A percentile compares a stretch with the other conserved stretches of the same genome.
Conservation (phyloP, 306 rosid species). For the Quercus gilva region DNA sequence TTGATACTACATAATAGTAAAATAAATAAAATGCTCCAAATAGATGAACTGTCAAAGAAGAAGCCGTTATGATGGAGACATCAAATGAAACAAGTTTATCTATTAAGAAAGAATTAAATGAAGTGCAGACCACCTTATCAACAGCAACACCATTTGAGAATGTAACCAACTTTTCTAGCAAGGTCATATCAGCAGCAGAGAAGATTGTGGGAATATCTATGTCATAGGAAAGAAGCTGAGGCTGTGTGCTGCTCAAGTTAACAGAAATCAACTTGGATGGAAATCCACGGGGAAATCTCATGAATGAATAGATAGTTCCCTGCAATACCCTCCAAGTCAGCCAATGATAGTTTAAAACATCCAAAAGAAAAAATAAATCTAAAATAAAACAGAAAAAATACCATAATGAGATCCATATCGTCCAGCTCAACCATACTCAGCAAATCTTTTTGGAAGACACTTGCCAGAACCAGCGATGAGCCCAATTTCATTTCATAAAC, state of each 20-base stretch:
- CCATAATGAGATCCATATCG: constrained; percentile 43
- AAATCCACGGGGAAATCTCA: constrained; percentile 75
- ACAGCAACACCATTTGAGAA: constrained; percentile 43
- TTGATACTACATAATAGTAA: neutral
- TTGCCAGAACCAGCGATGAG: constrained; percentile 58
- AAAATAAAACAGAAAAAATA: constrained; percentile 25
- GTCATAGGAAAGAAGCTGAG: constrained; percentile 38
- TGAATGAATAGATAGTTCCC: constrained; percentile 59
- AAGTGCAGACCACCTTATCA: constrained; percentile 33
- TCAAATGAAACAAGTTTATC: constrained; percentile 4
- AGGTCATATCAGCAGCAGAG: constrained; percentile 39
- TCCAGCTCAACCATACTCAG: constrained; percentile 35
- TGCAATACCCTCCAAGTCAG: constrained; percentile 42
- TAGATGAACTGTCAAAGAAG: neutral
- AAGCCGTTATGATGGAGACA: neutral
- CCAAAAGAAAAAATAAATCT: constrained; percentile 6
- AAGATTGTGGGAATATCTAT: constrained; percentile 40
- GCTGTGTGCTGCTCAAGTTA: constrained; percentile 20
- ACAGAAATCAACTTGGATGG: constrained; percentile 42
- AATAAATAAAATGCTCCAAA: neutral
- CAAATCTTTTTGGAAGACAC: constrained; percentile 35
- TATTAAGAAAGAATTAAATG: neutral
- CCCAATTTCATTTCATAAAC: constrained; percentile 91
- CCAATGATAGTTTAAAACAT: constrained; percentile 3
- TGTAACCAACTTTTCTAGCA: constrained; percentile 45